Percentiles rank a stretch among this genome's conserved stretches.
Conservation (phyloP, 1,284 basidiomycete genomes). For the Cryptococcus sp. region DNA sequence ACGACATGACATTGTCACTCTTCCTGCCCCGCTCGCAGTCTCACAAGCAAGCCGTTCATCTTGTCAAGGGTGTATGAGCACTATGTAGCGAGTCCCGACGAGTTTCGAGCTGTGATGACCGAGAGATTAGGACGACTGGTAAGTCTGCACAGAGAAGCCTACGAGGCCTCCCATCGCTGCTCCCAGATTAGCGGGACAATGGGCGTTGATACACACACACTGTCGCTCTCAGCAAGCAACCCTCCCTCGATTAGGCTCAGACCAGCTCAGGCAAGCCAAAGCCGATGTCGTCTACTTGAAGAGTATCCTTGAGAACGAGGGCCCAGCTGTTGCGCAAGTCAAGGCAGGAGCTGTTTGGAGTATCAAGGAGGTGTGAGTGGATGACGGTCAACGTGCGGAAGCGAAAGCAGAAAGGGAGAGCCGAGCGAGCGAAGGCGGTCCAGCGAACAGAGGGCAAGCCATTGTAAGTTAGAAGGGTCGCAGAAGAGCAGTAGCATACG, state of each 20-base stretch:
- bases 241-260: slow-evolving; percentile 18
- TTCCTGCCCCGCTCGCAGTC: slow-evolving; percentile 2
- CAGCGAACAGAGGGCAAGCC: neutral
- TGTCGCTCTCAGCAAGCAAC: slow-evolving; percentile 17
- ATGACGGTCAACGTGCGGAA: no score
- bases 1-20: no score
- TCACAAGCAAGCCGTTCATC: slow-evolving; percentile 12
- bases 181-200: neutral
- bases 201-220: neutral
- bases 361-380: slow-evolving; percentile 3
- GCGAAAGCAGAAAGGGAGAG: neutral
- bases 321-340: slow-evolving; percentile 16
- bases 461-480: neutral
- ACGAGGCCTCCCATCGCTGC: neutral
- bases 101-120: slow-evolving; percentile 11
- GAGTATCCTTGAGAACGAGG: slow-evolving; percentile 20
- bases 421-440: neutral
- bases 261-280: slow-evolving; percentile 24
- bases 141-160: slow-evolving; percentile 3
- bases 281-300: slow-evolving; percentile 30
- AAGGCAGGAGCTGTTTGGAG: slow-evolving; percentile 17
- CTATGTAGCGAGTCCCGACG: slow-evolving; percentile 13
- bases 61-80: slow-evolving; percentile 20
- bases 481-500: neutral
- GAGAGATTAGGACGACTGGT: slow-evolving; percentile 24